A percentile compares a stretch with the other conserved stretches of the same genome.
Evolutionary conservation across 441 rosid species (phyloP).

Genomic region (Flueggea neowawraea): DNA sequence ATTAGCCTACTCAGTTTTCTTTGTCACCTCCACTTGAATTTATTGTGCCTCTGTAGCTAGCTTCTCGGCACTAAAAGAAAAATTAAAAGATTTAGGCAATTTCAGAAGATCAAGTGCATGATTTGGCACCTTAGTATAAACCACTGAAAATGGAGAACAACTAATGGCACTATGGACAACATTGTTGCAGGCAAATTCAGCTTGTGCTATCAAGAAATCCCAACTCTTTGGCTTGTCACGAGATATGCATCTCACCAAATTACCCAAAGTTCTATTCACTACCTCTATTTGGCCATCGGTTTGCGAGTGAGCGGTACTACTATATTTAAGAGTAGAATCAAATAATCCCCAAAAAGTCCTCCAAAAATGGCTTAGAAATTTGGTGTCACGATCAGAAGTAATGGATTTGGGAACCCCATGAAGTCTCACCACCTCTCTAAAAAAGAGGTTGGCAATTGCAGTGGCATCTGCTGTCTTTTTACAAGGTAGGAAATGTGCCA

Average conservation of each 20-base stretch:
- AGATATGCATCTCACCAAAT: background rate
- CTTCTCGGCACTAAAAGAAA: too few relatives aligned
- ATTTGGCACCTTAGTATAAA: background rate
- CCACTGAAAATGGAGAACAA: background rate
- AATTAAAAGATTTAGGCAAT: background rate
- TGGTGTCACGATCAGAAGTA: background rate
- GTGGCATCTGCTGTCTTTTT: slow-evolving; percentile 1
- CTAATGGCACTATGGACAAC: background rate
- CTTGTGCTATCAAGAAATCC: background rate
- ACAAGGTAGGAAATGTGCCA: slow-evolving; percentile 4
- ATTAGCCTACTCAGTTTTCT: too few relatives aligned
- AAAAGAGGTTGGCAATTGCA: background rate
- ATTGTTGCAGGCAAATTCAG: background rate
- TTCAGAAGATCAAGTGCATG: background rate
- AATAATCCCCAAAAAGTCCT: background rate
- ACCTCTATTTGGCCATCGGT: background rate
- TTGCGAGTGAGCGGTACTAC: too few relatives aligned
- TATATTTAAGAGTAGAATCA: background rate
- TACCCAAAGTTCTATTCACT: fast-evolving
- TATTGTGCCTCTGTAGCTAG: too few relatives aligned
- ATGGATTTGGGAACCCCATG: slow-evolving; percentile 3
- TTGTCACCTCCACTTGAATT: too few relatives aligned
- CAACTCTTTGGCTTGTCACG: background rate
- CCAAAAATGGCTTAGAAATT: slow-evolving; percentile 2
- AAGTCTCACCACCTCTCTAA: background rate